Evolutionary conservation across 306 rosid genomes (phyloP).

Genomic region (Luffa aegyptiaca): DNA sequence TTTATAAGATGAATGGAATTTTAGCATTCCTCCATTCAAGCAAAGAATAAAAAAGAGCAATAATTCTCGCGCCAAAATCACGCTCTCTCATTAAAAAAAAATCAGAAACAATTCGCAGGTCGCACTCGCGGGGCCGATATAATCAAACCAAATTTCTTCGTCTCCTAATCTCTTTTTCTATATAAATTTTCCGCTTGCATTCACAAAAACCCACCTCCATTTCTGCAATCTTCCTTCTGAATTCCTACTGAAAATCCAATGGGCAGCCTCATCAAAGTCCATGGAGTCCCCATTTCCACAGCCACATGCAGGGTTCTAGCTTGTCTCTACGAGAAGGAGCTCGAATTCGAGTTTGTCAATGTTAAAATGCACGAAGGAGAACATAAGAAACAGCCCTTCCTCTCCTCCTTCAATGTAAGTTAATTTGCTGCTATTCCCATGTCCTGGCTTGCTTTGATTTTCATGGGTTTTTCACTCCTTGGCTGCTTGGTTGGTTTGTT

Average conservation of each 20-base stretch:
- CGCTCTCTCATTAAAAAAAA: too few species aligned
- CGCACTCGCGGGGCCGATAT: too few species aligned
- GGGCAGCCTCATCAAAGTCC: slow-evolving; percentile 41
- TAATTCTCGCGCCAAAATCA: too few species aligned
- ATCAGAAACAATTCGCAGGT: too few species aligned
- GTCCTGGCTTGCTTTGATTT: not conserved
- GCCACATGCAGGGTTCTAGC: slow-evolving; percentile 30
- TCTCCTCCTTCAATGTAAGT: slow-evolving; percentile 56
- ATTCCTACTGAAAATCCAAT: slow-evolving; percentile 4
- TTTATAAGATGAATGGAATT: too few species aligned
- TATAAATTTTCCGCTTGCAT: not conserved
- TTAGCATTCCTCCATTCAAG: too few species aligned
- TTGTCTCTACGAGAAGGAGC: slow-evolving; percentile 41
- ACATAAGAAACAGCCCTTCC: slow-evolving; percentile 44
- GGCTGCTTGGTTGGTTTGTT: not conserved
- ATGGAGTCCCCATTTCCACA: slow-evolving; percentile 37
- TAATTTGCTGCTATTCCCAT: not conserved
- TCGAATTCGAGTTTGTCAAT: slow-evolving; percentile 38
- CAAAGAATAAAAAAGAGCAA: too few species aligned
- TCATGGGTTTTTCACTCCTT: not conserved
- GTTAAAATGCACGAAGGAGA: slow-evolving; percentile 37
- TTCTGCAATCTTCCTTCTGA: not conserved
- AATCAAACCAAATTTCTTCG: too few species aligned
- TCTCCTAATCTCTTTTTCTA: not conserved
- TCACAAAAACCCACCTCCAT: not conserved